These are phyloP conservation scores for Malbranchea cinnamomea DNA, from an alignment of 2,329 filamentous ascomycete species.

Conservation along the genomic window DNA sequence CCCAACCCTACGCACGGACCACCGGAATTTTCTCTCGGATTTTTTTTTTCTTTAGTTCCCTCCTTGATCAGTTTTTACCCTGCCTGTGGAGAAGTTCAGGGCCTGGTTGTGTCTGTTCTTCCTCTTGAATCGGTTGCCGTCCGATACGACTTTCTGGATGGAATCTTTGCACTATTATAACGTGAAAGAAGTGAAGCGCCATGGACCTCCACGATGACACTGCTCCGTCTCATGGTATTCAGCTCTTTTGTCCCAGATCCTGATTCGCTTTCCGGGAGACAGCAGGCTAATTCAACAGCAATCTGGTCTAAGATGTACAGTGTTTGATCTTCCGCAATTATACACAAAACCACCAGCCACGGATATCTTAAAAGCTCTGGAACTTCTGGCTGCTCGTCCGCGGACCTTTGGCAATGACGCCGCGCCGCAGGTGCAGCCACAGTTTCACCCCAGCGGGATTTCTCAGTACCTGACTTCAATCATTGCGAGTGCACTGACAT, in stretches of 20 bases:
- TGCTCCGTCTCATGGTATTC: no score
- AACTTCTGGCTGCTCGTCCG: slow-evolving; percentile 50
- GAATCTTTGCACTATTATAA: no score
- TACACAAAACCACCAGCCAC: slow-evolving; percentile 58
- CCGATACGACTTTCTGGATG: no score
- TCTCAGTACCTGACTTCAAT: slow-evolving; percentile 33
- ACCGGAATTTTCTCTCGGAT: slow-evolving; percentile 1
- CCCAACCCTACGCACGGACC: slow-evolving; percentile 6
- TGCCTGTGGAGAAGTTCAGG: not conserved
- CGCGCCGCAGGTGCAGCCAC: slow-evolving; percentile 15
- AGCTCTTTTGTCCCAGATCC: slow-evolving; percentile 19
- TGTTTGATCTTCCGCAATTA: slow-evolving; percentile 66
- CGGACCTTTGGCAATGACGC: slow-evolving; percentile 27
- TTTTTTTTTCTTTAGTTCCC: slow-evolving; percentile 16
- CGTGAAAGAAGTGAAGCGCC: no score
- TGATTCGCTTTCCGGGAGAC: slow-evolving; percentile 17
- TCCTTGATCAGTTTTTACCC: slow-evolving; percentile 8
- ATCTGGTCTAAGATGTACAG: no score
- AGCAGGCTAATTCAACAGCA: not conserved
- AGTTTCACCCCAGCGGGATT: slow-evolving; percentile 26
- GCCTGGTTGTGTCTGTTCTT: slow-evolving; percentile 3
- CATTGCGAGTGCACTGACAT: slow-evolving; percentile 29
- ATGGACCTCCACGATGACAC: no score
- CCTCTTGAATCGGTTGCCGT: no score
- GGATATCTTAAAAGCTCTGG: slow-evolving; percentile 50